Evolutionary conservation across 2,329 filamentous ascomycete genomes (phyloP).

Genomic region (Pezizomycotina sp.): DNA sequence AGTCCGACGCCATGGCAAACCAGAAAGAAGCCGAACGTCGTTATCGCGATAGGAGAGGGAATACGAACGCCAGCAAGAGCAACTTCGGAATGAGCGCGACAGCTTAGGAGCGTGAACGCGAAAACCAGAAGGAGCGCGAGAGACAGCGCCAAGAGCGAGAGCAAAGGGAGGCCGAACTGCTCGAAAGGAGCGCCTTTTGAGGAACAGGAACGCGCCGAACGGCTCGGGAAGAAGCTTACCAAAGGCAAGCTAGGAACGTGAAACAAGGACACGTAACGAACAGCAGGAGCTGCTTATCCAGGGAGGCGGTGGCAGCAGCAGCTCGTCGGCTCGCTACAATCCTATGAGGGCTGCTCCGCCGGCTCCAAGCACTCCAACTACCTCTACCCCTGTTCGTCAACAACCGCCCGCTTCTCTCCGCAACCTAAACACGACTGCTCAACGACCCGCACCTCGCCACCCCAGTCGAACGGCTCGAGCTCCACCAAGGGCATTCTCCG

Average conservation of each 20-base stretch:
- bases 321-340: conserved; percentile 52
- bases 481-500: conserved; percentile 17
- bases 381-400: conserved; percentile 34
- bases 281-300: conserved; percentile 58
- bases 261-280: conserved; percentile 56
- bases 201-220: conserved; percentile 39
- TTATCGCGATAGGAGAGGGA: conserved; percentile 12
- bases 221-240: conserved; percentile 37
- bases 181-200: conserved; percentile 44
- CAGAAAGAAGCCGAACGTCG: conserved; percentile 13
- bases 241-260: conserved; percentile 30
- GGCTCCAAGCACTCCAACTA: conserved; percentile 43
- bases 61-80: conserved; percentile 26
- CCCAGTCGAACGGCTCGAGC: conserved; percentile 32
- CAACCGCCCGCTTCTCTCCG: conserved; percentile 40
- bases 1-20: conserved; percentile 27
- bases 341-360: conserved; percentile 71
- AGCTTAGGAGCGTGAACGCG: conserved; percentile 17
- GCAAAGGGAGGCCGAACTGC: conserved; percentile 32
- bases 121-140: conserved; percentile 28
- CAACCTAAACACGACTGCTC: conserved; percentile 38
- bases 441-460: conserved; percentile 66
- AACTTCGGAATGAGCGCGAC: conserved; percentile 30
- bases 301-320: conserved; percentile 35
- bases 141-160: conserved; percentile 30